phyloP scores from a whole-genome alignment of 108 stramenopile genomes.

The Fragilaria crotonensis region DNA sequence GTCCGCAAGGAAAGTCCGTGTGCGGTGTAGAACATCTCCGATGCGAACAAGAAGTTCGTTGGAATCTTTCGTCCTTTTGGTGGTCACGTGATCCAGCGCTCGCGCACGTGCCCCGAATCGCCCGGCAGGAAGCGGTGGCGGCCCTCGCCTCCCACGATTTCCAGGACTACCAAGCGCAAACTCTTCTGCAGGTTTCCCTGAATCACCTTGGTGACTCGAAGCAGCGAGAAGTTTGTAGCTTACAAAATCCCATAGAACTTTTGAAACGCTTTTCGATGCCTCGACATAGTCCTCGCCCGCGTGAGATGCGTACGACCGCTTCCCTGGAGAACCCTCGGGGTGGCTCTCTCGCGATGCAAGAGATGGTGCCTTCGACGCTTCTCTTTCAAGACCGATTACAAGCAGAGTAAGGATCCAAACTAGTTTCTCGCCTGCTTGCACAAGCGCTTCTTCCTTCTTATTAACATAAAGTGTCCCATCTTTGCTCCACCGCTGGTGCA shows the following conservation, averaged over 20 bases:
- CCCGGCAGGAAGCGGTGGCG: conserved; percentile 20
- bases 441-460: conserved; percentile 53
- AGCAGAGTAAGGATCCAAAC: conserved; percentile 67
- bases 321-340: background rate
- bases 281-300: conserved; percentile 58
- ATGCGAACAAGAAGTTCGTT: conserved; percentile 43
- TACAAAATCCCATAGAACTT: conserved; percentile 62
- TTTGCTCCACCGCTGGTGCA: conserved; percentile 27
- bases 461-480: conserved; percentile 4
- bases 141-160: background rate
- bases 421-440: conserved; percentile 60
- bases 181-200: background rate
- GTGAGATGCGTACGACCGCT: conserved; percentile 14
- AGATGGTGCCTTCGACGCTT: conserved; percentile 30
- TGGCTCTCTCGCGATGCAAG: background rate
- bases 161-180: background rate
- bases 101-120: no score
- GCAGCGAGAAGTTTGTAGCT: conserved; percentile 40
- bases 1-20: conserved; percentile 70
- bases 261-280: conserved; percentile 71
- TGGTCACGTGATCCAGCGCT: no score
- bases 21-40: conserved; percentile 77
- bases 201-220: no score
- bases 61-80: no score
- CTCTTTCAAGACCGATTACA: conserved; percentile 64